phyloP scores from a whole-genome alignment of 768 basidiomycete species.

The Boletus tomentosulus region DNA sequence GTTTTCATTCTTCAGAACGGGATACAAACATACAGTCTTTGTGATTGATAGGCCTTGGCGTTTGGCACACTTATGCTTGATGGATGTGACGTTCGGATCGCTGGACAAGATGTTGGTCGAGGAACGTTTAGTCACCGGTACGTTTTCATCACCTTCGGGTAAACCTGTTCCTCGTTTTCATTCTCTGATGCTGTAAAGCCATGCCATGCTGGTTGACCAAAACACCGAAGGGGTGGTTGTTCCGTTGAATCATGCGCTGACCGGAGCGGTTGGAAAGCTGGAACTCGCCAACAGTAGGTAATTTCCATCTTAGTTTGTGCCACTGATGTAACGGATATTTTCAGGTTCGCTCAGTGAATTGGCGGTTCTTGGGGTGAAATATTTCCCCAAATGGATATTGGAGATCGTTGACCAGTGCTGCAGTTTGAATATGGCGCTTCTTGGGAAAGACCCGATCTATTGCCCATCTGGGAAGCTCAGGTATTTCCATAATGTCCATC shows the following conservation, averaged over 20 bases:
- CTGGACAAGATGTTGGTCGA: slow-evolving; percentile 89
- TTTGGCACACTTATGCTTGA: slow-evolving; percentile 84
- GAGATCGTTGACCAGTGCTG: slow-evolving; percentile 1
- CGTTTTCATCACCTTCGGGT: slow-evolving; percentile 1
- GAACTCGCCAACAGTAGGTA: slow-evolving; percentile 83
- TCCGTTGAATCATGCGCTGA: slow-evolving; percentile 70
- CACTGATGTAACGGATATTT: not conserved
- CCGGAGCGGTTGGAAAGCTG: slow-evolving; percentile 55
- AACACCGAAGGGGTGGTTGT: slow-evolving; percentile 74
- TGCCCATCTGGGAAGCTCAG: slow-evolving; percentile 93
- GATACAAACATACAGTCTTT: not conserved
- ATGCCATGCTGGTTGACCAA: slow-evolving; percentile 92
- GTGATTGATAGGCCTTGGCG: slow-evolving; percentile 61
- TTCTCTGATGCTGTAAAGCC: slow-evolving; percentile 34
- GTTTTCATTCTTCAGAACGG: not conserved
- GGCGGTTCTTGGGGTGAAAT: slow-evolving; percentile 78
- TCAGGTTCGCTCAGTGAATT: slow-evolving; percentile 84
- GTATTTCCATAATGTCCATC: slow-evolving; percentile 29
- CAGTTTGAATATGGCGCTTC: slow-evolving; percentile 90
- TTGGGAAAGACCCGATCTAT: slow-evolving; percentile 78
- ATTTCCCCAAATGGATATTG: not conserved
- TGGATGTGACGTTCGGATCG: slow-evolving; percentile 81
- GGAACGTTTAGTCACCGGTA: slow-evolving; percentile 85
- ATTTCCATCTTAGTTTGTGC: not conserved
- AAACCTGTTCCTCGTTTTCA: not conserved